Conservation (phyloP, 805 yeast genomes). For the Lipomyces lipofer region DNA sequence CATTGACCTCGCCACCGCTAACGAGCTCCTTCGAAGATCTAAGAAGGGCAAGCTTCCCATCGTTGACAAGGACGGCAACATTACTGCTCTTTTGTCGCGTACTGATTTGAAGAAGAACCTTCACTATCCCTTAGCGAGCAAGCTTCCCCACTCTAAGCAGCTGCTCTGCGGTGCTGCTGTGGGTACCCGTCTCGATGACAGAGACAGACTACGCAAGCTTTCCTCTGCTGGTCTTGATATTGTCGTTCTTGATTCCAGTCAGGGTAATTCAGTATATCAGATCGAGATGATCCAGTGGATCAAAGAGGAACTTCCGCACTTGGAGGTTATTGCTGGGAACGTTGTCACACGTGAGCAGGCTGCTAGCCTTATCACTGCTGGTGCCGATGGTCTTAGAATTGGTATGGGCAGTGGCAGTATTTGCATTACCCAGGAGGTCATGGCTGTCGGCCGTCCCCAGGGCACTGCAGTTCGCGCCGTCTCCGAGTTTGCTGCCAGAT, state of each 20-base stretch:
- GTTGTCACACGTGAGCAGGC: conserved; percentile 99
- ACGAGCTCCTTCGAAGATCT: conserved; percentile 83
- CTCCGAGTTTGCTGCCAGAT: conserved; percentile 86
- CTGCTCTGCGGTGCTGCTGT: conserved; percentile 98
- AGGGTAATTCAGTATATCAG: conserved; percentile 97
- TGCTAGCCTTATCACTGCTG: conserved; percentile 88
- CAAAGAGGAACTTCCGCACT: conserved; percentile 72
- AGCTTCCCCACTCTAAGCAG: conserved; percentile 90
- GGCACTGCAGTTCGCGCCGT: conserved; percentile 98
- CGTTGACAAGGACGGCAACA: conserved; percentile 70
- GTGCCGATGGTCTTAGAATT: conserved; percentile 97
- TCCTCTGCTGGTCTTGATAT: conserved; percentile 97
- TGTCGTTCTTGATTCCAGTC: conserved; percentile 92
- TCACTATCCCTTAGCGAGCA: conserved; percentile 91
- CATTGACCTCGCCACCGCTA: conserved; percentile 80
- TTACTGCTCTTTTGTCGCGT: conserved; percentile 87
- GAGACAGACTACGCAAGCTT: conserved; percentile 74
- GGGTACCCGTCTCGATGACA: conserved; percentile 91
- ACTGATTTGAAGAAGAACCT: conserved; percentile 96
- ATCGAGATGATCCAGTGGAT: conserved; percentile 89
- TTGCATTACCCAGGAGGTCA: conserved; percentile 98
- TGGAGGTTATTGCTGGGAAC: conserved; percentile 95
- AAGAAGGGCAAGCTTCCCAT: conserved; percentile 98
- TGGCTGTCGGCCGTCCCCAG: conserved; percentile 99
- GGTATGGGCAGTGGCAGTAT: conserved; percentile 99